Evolutionary conservation across 2,329 filamentous ascomycete genomes (phyloP), one percentile per base, ranked within the genome.

Genomic region (Colletotrichum echinochloae): DNA sequence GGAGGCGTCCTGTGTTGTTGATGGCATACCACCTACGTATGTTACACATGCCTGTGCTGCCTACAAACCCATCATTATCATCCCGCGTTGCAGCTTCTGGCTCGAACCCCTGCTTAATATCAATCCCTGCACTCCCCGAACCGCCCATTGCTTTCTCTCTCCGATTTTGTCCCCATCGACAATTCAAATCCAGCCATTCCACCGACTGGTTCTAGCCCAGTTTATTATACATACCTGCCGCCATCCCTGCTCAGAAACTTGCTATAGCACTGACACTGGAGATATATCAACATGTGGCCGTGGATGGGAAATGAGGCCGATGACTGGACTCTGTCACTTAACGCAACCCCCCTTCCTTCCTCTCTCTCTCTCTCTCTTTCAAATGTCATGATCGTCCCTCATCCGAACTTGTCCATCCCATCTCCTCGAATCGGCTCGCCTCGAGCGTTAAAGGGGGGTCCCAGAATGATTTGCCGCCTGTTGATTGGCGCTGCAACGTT

Each of bases 401-500:
- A 28, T 39, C 37, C 46, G 57, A 52, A 8, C 46, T 68, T 35
- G 11, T 9, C 20, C 37, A 65, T 28, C 20, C 33, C 30, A 11
- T 57, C 41, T 63, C 48, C 30, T 54, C 39, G 30, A 71, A 61
- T 65, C 65, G 64, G 51, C 56, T 62, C 18, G 63, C 55, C 62
- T 60, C 46, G 28, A 37, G 35, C 49, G 28, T 57, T 30, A 23
- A n/a, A 46, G 44, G 8, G n/a, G 28, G 55, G 46, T 18, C 5
- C 35, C 37, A 33, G 46, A 28, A 33, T 28, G 52, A 60, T 65
- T 64, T 64, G 54, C 65, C 65, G 65, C 65, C 41, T 20, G 65
- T 46, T 69, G 39, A 69, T 69, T 71, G 65, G 59, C 52, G 54
- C 26, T 65, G 65, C 65, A 71, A 71, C 68, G 68, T 71, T 71